Base-by-base conservation (phyloP, 2,329 filamentous ascomycete genomes). In the Stagonosporopsis vannaccii region DNA sequence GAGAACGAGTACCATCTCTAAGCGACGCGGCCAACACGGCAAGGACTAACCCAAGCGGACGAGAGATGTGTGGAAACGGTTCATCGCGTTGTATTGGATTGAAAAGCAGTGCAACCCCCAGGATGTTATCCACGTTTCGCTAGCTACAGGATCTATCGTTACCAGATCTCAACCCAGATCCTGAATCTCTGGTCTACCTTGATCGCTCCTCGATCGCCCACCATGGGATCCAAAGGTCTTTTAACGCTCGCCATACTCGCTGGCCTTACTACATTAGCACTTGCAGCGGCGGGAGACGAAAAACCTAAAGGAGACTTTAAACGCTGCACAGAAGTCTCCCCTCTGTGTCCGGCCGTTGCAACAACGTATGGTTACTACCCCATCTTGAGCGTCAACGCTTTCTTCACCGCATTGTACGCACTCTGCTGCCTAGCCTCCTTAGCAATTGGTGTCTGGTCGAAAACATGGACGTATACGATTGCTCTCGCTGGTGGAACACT, bases 331-430 rank as follows among this genome's bases (percentile, higher is more conserved):
- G 64, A 69, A 55, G 61, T 70, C 25, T 54, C 60, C 20, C 54
- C 60, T 8, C 39, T 50, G 45, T 70, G 68, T 41, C 77, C 77
- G 1, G 71, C 78, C 11, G 55, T 63, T 20, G 74, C 70, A 23
- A 76, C 76, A 0, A 74, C 74, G 2, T 79, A 78, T 50, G 75
- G 76, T 30, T 79, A 79, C 63, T 62, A 64, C n/a, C 77, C 77
- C 6, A 68, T 74, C 35, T 57, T 78, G 15, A 70, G 69, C 37
- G 72, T 67, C 43, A 78, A 79, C 58, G 66, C 71, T 51, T 68
- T 80, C 57, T 74, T 81, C n/a, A 47, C 52, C 19, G 66, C 66
- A 6, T 47, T 69, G 15, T 69, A 68, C 44, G 63, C 51, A 11
- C 22, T 64, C 19, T 62, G 60, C 51, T 68, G 54, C 42, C 56